These are phyloP conservation scores for Mycotypha africana DNA, from an alignment of 371 early-diverging fungal genomes.

Conservation along the genomic window DNA sequence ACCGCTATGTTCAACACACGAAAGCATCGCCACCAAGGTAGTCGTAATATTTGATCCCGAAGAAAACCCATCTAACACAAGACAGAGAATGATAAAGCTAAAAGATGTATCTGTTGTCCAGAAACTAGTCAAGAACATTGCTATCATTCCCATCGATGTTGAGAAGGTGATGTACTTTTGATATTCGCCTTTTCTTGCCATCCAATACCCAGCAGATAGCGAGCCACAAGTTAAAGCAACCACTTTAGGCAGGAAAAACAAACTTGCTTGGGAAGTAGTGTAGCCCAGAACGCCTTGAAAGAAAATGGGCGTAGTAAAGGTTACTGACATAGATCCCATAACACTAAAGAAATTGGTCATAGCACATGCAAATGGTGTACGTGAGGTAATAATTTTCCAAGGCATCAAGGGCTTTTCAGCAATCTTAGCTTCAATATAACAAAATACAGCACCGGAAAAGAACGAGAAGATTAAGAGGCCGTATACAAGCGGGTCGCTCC, in stretches of 20 bases:
- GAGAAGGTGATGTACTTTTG: conserved; percentile 9
- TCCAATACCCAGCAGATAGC: conserved; percentile 23
- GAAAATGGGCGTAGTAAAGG: conserved; percentile 33
- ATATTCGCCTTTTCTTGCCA: conserved; percentile 28
- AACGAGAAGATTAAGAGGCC: conserved; percentile 48
- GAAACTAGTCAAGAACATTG: conserved; percentile 22
- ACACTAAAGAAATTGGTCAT: conserved; percentile 28
- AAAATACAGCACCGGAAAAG: conserved; percentile 40
- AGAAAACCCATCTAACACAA: conserved; percentile 36
- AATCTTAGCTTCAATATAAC: conserved; percentile 59
- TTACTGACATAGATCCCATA: conserved; percentile 28
- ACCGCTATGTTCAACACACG: conserved; percentile 37
- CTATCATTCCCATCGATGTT: conserved; percentile 2
- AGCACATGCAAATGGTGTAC: conserved; percentile 35
- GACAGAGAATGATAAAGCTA: conserved; percentile 14
- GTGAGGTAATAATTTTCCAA: conserved; percentile 35
- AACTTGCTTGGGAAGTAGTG: conserved; percentile 19
- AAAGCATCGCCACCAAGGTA: conserved; percentile 43
- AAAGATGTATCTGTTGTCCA: conserved; percentile 20
- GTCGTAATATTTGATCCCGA: conserved; percentile 41
- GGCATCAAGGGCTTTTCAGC: conserved; percentile 80
- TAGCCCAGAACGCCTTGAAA: conserved; percentile 31
- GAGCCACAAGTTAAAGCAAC: conserved; percentile 24
- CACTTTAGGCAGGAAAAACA: conserved; percentile 25
- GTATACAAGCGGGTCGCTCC: conserved; percentile 56